phyloP scores from a whole-genome alignment of 2,329 filamentous ascomycete species.

The Talaromyces albobiverticillius region DNA sequence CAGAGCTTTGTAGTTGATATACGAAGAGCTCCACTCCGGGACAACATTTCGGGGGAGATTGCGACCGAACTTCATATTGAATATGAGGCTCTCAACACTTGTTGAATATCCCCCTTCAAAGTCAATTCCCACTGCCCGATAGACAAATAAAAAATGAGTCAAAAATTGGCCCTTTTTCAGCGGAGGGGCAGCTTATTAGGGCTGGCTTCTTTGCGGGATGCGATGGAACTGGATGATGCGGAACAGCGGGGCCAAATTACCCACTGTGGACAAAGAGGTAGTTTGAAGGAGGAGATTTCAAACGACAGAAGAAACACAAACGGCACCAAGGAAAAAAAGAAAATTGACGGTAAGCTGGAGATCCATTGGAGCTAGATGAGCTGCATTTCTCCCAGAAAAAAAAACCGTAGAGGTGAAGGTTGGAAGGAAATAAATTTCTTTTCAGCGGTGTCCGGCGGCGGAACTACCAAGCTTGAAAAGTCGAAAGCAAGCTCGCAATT shows the following conservation, averaged over 20 bases:
- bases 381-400: background rate
- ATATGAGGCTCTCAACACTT: background rate
- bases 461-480: too few species aligned
- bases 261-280: background rate
- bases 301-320: slow-evolving; percentile 9
- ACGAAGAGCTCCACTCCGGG: slow-evolving; percentile 49
- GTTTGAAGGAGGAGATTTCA: background rate
- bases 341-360: background rate
- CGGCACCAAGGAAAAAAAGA: slow-evolving; percentile 15
- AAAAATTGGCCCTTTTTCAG: background rate
- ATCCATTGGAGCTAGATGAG: slow-evolving; percentile 5
- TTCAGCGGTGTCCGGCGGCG: background rate
- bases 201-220: background rate
- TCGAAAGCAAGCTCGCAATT: too few species aligned
- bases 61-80: slow-evolving; percentile 50
- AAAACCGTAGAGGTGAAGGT: background rate
- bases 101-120: too few species aligned
- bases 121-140: too few species aligned
- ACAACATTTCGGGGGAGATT: slow-evolving; percentile 50
- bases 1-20: slow-evolving; percentile 56
- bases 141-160: background rate
- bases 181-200: background rate
- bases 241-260: background rate
- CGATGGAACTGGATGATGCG: background rate
- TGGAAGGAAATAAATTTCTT: background rate